phyloP scores from a whole-genome alignment of 2,329 filamentous ascomycete genomes.

The Sporothrix pallida region DNA sequence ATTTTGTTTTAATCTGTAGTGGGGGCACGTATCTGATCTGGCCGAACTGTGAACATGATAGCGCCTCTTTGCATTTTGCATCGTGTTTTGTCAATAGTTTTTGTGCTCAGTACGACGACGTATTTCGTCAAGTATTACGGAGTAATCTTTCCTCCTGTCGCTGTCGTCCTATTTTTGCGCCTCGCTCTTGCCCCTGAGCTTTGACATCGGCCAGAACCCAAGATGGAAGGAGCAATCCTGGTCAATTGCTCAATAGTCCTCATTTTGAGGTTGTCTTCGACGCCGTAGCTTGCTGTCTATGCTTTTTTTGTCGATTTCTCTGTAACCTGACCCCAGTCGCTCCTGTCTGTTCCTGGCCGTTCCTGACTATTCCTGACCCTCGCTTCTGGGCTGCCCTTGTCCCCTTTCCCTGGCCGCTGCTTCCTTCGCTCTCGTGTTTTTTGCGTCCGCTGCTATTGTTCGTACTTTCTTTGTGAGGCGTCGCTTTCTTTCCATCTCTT shows the following conservation, averaged over 20 bases:
- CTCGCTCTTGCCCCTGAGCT: background rate
- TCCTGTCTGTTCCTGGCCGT: slow-evolving; percentile 26
- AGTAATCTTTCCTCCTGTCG: background rate
- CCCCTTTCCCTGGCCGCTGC: slow-evolving; percentile 2
- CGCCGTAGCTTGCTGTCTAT: background rate
- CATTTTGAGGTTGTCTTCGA: background rate
- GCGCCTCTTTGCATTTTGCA: background rate
- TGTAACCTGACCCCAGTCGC: slow-evolving; percentile 5
- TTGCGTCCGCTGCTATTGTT: background rate
- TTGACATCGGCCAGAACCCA: slow-evolving; percentile 11
- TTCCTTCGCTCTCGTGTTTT: slow-evolving; percentile 1
- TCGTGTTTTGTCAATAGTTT: background rate
- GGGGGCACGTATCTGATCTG: background rate
- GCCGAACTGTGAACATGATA: too few species aligned
- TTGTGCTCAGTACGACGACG: too few species aligned
- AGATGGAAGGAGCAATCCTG: slow-evolving; percentile 22
- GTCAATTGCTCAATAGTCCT: background rate
- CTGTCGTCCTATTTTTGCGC: background rate
- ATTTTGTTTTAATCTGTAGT: slow-evolving; percentile 20
- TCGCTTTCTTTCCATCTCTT: background rate
- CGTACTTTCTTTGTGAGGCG: background rate
- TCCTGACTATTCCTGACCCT: slow-evolving; percentile 13
- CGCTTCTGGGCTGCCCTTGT: slow-evolving; percentile 16
- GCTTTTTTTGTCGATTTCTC: slow-evolving; percentile 3
- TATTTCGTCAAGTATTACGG: too few species aligned